Evolutionary conservation across 139 green algal genomes (phyloP), one percentile per base, ranked within the genome.

Genomic region (Auxenochlorella pyrenoidosa): DNA sequence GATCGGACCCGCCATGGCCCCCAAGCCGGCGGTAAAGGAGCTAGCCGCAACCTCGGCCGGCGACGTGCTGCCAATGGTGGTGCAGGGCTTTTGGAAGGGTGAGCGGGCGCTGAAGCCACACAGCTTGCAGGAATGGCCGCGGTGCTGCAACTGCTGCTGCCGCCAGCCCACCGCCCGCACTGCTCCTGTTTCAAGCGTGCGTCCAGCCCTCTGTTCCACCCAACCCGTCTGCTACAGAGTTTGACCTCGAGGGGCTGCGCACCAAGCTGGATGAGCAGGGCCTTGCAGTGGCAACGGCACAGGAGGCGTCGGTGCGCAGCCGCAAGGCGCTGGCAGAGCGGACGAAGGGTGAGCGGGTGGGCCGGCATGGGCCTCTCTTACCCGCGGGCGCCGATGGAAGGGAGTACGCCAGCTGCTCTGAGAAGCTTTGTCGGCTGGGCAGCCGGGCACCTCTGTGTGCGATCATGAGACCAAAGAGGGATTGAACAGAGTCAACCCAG

Each of bases 191-290:
- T 2, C 63, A 24, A 3, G 8, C 21, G 21, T 73, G 66, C 54
- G 2, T 24, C 54, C 18, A 8, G 16, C 34, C 22, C 4, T 26
- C 40, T 40, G 10, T 41, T 5, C 66, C 66, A 18, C 66, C 13
- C 3, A 34, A 40, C 32, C 32, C 12, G 24, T 71, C 28, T 76
- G 34, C 5, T 40, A 73, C 89, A 94, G 95, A 98, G 22, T 96
- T 99, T 75, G 95, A 98, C 68, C 87, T 99, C 76, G 96, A 99
- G 78, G 84, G 47, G 28, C 90, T 94, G 73, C 89, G 96, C 0
- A 51, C 78, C 10, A 92, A 94, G 70, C 90, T 98, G 40, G 96
- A 99, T 72, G 95, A 98, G 75, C 86, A 96, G 70, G 94, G 96
- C 4, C 26, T 98, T 8, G 91, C 92, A 32, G 94, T 98, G 38